Conservation (phyloP, 148 eudicot species). For the Chenopodium suecicum region DNA sequence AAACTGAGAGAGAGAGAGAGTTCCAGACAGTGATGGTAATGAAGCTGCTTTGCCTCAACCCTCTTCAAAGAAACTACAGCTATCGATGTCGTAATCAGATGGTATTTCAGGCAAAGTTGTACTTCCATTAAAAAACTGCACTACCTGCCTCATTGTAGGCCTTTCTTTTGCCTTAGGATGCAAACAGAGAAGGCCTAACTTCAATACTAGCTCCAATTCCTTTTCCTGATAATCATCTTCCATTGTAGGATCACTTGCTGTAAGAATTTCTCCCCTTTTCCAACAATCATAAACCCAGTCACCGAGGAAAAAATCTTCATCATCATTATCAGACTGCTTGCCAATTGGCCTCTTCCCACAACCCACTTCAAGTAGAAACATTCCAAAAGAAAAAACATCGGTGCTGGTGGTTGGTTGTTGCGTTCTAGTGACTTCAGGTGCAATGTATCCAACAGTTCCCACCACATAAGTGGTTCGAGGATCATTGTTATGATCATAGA, state of each 20-base stretch:
- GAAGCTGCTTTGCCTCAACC: not conserved
- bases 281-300: slow-evolving; percentile 31
- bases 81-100: slow-evolving; percentile 19
- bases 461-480: slow-evolving; percentile 34
- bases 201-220: slow-evolving; percentile 39
- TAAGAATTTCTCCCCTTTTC: slow-evolving; percentile 23
- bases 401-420: slow-evolving; percentile 27
- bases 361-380: slow-evolving; percentile 34
- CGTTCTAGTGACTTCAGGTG: slow-evolving; percentile 30
- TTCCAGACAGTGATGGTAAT: not conserved
- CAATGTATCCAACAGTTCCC: slow-evolving; percentile 41
- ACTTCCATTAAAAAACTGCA: slow-evolving; percentile 21
- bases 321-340: not conserved
- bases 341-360: slow-evolving; percentile 38
- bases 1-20: not conserved
- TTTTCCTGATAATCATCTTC: slow-evolving; percentile 23
- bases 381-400: slow-evolving; percentile 36
- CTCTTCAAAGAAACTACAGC: not conserved
- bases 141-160: slow-evolving; percentile 43
- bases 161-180: slow-evolving; percentile 24
- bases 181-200: slow-evolving; percentile 44
- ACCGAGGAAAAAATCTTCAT: slow-evolving; percentile 6
- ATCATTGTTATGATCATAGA: slow-evolving; percentile 27
- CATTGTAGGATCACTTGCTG: slow-evolving; percentile 36
- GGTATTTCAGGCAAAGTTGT: slow-evolving; percentile 18